phyloP scores from a whole-genome alignment of 352 stramenopile genomes.

The Phytopythium oedochilum region DNA sequence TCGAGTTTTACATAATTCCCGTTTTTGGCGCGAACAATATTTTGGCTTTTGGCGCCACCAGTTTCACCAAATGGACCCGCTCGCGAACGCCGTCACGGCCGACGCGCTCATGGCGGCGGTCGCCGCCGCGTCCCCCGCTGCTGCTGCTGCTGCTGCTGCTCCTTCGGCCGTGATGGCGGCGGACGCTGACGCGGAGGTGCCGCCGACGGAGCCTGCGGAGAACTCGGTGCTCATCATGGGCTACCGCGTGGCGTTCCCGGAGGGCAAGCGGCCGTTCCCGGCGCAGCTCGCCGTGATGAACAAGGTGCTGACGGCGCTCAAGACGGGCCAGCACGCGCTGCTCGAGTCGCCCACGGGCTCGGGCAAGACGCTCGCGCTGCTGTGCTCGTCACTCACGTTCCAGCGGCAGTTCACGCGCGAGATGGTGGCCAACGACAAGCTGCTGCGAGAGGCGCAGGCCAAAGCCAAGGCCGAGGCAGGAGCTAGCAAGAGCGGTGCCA shows the following conservation, averaged over 20 bases:
- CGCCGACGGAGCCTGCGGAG: constrained; percentile 5
- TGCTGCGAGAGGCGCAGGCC: constrained; percentile 7
- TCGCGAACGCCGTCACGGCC: background rate
- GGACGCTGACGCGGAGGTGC: background rate
- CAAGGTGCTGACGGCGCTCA: constrained; percentile 78
- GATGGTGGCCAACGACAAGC: constrained; percentile 22
- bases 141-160: background rate
- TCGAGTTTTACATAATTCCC: too few species aligned
- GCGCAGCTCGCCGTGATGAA: constrained; percentile 86
- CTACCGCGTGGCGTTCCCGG: constrained; percentile 74
- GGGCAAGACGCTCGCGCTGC: constrained; percentile 80
- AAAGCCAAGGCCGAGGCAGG: constrained; percentile 42
- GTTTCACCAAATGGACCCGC: background rate
- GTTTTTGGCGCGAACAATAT: too few species aligned
- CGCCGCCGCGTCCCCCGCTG: background rate
- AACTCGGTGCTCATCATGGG: constrained; percentile 81
- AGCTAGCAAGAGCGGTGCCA: constrained; percentile 12
- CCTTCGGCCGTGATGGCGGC: background rate
- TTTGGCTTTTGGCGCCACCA: too few species aligned
- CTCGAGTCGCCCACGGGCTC: constrained; percentile 82
- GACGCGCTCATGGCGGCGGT: background rate
- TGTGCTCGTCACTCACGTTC: constrained; percentile 83
- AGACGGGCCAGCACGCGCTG: constrained; percentile 75
- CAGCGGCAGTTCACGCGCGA: constrained; percentile 52
- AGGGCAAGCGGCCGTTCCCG: constrained; percentile 78